Evolutionary conservation across 371 early-diverging fungal genomes (phyloP).

Genomic region (Lichtheimia ornata): DNA sequence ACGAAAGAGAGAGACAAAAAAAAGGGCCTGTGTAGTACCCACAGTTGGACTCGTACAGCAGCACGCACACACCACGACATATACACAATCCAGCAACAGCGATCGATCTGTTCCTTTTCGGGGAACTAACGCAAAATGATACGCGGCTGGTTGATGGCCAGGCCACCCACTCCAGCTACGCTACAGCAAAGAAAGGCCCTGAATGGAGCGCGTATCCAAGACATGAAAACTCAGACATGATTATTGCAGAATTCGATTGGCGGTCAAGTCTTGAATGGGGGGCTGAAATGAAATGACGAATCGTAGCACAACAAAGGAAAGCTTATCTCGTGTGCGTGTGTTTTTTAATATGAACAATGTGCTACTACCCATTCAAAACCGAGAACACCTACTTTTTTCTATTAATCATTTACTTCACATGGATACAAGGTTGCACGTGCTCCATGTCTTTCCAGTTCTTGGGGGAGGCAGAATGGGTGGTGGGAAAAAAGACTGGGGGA

Average conservation of each 20-base stretch:
- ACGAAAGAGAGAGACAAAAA: slow-evolving; percentile 7
- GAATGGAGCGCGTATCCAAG: too few species aligned
- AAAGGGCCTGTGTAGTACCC: background rate
- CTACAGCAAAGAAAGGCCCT: too few species aligned
- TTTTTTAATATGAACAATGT: too few species aligned
- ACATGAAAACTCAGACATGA: background rate
- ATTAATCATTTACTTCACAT: too few species aligned
- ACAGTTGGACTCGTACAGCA: background rate
- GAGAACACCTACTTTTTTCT: too few species aligned
- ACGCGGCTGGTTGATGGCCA: background rate
- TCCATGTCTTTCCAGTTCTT: too few species aligned
- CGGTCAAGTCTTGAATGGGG: slow-evolving; percentile 1
- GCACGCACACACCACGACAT: background rate
- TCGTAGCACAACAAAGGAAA: slow-evolving; percentile 1
- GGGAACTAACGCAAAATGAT: slow-evolving; percentile 4
- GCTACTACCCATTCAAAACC: too few species aligned
- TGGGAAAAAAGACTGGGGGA: too few species aligned
- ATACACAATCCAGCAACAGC: slow-evolving; percentile 5
- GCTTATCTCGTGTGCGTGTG: too few species aligned
- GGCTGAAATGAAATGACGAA: slow-evolving; percentile 1
- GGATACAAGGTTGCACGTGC: too few species aligned
- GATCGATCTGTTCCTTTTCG: slow-evolving; percentile 17
- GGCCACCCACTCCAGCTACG: too few species aligned
- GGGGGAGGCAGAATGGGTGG: too few species aligned
- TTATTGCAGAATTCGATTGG: slow-evolving; percentile 4